Evolutionary conservation across 2,329 filamentous ascomycete species (phyloP), one percentile per base, ranked within the genome.

Genomic region (Bisporella sp.): DNA sequence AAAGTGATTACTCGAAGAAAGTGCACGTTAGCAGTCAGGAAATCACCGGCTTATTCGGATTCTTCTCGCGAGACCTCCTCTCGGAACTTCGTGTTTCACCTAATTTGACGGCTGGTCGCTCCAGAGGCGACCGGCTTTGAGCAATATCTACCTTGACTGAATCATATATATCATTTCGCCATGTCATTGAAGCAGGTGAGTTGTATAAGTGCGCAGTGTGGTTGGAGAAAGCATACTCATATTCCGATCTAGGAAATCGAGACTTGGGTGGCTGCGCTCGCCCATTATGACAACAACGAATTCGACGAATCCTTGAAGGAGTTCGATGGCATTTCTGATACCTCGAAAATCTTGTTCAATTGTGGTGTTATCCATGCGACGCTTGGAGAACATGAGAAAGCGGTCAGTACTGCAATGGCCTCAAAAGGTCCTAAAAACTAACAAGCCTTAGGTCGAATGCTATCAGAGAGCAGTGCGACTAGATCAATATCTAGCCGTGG

Each of bases 301-400:
- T 97, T 95, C 71, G 92, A 97, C 64, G 87, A 92, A 59, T 84
- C 93, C 31, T 73, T 97, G 56, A 80, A 77, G 61, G 81, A 87
- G 54, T 97, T 99, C 66, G 87, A 89, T 56, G 81, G 77, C 60
- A 96, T 99, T 63, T 79, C 87, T 54, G 93, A 97, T 68, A 99
- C 93, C 0, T 96, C 93, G 61, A 97, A 96, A 75, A 99, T 99
- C 56, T 76, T 96, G 54, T 99, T 99, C 76, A 99, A 99, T 66
- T 95, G 92, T 70, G 93, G 93, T 60, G 92, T 99, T 39, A 97
- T 99, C 62, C 88, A 96, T 73, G 93, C 93, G 39, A 97, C 93
- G 0, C 76, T 99, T 13, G 93, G 93, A 60, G 90, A 97, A 68
- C 93, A 99, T 71, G 87, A 92, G 67, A 90, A 89, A 75, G 93